Base-by-base conservation (phyloP, 148 eudicot species). In the Amaranthus palmeri region DNA sequence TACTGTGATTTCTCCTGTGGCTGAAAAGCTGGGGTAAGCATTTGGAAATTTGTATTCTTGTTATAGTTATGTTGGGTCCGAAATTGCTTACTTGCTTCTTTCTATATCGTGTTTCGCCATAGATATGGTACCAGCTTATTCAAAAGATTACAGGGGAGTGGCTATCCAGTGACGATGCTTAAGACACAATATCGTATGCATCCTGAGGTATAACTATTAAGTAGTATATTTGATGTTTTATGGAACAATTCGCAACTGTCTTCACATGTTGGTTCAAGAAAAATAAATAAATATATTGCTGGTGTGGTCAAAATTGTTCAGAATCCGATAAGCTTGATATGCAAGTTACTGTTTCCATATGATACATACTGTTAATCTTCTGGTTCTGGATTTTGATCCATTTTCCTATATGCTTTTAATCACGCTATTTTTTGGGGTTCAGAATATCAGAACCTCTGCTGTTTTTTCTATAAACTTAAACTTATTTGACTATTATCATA, bases 181-280 rank as follows among this genome's bases (percentile, higher is more conserved):
- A 91, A 85, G 89, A 91, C 97, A 58, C 99, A 95, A 76, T 95
- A 95, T 65, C 97, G 99, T 36, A 95, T 95, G 99, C 97, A 95
- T 79, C 99, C 99, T 10, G 88, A 90, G 97, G 98, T 93, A 65
- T 55, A 25, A 70, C 76, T 45, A 41, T 57, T 14, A 25, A 25
- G 36, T 25, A 25, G 36, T 10, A 17, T 40, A 3, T 42, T 51
- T 67, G 25, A 11, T 67, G 43, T 10, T 52, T 11, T 42, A 36
- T 40, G 50, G 61, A 52, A 55, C 42, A 36, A 18, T 36, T 56
- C 9, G 7, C 14, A 8, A 4, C 6, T 70, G 43, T 61, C 17
- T 57, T 25, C 17, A 11, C 43, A 14, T 72, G 13, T 54, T 15
- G 56, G 25, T 5, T 61, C 61, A 4, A 72, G 4, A 10, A 25